Evolutionary conservation across 1,139 yeast species (phyloP), one percentile per base, ranked within the genome.

Genomic region (Sugiyamaella sp.): DNA sequence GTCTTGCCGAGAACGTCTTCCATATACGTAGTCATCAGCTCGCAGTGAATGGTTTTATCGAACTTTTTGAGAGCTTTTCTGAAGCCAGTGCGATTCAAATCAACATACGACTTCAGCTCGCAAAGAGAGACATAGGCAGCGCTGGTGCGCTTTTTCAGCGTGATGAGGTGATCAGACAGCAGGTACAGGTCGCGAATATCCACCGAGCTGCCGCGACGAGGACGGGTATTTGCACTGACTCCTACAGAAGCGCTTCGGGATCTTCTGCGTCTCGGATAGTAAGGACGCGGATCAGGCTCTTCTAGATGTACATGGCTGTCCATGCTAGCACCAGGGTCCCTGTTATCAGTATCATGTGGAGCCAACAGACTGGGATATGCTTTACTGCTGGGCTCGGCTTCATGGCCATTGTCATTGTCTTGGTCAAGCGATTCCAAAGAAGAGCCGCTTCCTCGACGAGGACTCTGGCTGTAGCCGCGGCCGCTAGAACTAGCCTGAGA

Each of bases 61-160:
- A 88, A 91, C 73, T 91, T 91, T 68, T 91, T 91, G 62, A 90
- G 77, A 48, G 90, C 91, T 71, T 91, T 91, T 45, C 87, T 80
- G 71, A 91, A 89, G 4, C 97, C 98, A 32, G 95, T 88, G 61
- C 79, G 80, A 74, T 91, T 91, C 62, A 91, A 76, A 65, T 89
- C 96, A 51, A 87, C 77, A 67, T 74, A 91, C 10, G 95, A 87
- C 64, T 86, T 84, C 62, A 91, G 77, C 69, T 91, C 97, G n/a
- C 90, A 84, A 35, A 90, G 74, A 21, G 82, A 76, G 9, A 93
- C 91, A 72, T 82, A 91, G 46, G 84, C 71, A 10, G 84, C 78
- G 42, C 84, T 79, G 2, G 86, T 71, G 54, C 89, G 77, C 66
- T 85, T 84, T 68, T 84, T 86, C 62, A 88, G 76, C 5, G 89